These are phyloP conservation scores for Chalciporus piperatus DNA, from an alignment of 768 basidiomycete species.

Conservation along the genomic window DNA sequence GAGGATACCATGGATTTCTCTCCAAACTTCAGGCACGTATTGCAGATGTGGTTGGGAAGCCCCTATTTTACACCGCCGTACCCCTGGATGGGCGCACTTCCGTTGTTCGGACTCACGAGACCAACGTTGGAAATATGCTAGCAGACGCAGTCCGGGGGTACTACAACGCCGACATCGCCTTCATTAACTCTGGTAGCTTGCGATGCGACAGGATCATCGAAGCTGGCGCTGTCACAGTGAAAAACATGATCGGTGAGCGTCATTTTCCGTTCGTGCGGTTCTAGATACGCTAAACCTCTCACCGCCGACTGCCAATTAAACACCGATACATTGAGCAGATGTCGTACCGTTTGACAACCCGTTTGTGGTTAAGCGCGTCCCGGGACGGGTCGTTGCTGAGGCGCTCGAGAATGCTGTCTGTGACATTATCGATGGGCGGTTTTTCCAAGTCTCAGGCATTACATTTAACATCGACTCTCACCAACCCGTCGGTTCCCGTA, in stretches of 20 bases:
- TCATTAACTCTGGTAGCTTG: constrained; percentile 3
- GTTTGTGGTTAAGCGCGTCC: constrained; percentile 5
- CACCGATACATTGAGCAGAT: not conserved
- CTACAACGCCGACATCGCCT: constrained; percentile 14
- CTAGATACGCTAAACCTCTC: not conserved
- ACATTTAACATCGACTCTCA: constrained; percentile 1
- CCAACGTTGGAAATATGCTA: constrained; percentile 4
- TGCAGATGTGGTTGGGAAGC: not conserved
- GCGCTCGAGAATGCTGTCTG: constrained; percentile 12
- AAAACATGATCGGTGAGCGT: constrained; percentile 15
- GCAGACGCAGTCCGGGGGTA: constrained; percentile 20
- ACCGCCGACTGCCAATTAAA: not conserved
- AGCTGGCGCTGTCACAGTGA: not conserved
- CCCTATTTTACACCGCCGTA: constrained; percentile 1
- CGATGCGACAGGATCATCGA: constrained; percentile 8
- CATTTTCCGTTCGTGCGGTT: not conserved
- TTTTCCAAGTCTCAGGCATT: constrained; percentile 4
- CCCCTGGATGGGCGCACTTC: constrained; percentile 7
- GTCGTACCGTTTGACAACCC: constrained; percentile 4
- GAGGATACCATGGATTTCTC: constrained; percentile 6
- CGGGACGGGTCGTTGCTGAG: not conserved
- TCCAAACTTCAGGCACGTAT: not conserved
- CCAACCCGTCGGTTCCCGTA: constrained; percentile 2
- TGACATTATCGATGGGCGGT: constrained; percentile 6
- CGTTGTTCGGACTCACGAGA: not conserved